Base-by-base conservation (phyloP, 2,329 filamentous ascomycete genomes). In the Helotiales sp. region DNA sequence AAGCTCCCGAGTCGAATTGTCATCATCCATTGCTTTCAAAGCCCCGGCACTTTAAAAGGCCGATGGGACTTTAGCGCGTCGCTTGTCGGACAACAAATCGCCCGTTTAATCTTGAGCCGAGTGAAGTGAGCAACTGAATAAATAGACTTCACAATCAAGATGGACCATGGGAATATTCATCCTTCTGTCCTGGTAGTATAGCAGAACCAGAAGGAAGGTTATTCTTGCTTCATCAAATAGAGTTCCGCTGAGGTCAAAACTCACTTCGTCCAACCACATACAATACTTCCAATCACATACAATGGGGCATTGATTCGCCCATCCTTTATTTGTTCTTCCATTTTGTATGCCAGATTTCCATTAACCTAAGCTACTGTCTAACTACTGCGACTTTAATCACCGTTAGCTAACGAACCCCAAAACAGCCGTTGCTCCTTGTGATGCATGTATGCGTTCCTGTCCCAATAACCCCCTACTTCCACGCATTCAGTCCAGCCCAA, bases 401-500 rank as follows among this genome's bases (percentile, higher is more conserved):
- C 32, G 49, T 22, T 54, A 10, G 15, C 43, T 30, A 30, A 43
- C 17, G n/a, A 63, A 54, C 47, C 37, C 28, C 22, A 64, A 54
- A 52, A 54, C 37, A 65, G 32, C 64, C 45, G 20, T 64, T 69
- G 61, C 64, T 69, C 58, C 61, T 43, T 22, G 32, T 40, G 40
- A 69, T 69, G 64, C 64, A 61, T 69, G 32, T 64, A 60, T 64
- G 32, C 49, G 43, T 49, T 64, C 30, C 52, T 30, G 50, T 15
- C 32, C 24, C 24, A 43, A 37, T 43, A 26, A 30, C 15, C 22
- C 26, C 32, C 26, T 65, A 75, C 61, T 74, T 74, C 73, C 73
- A 75, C 58, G 72, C 70, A 61, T 73, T 75, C 72, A 93, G 77
- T 4, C 89, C 90, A 17, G 89, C 89, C 89, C 89, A 93, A 7